Base-by-base conservation (phyloP, 2,329 filamentous ascomycete genomes). In the Penicillium frequentans region DNA sequence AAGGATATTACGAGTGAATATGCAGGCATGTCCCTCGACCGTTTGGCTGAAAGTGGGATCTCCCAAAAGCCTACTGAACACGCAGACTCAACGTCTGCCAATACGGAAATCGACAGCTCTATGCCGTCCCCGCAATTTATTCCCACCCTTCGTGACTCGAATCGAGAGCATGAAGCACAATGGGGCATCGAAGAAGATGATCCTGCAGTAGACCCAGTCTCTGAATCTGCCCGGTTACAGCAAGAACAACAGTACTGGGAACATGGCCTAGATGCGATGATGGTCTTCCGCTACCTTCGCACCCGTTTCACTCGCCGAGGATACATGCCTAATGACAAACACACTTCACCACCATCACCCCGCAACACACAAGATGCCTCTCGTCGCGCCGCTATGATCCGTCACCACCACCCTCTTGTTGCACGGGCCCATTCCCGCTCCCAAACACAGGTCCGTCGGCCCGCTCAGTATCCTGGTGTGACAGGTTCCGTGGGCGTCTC, bases 351-450 rank as follows among this genome's bases (percentile, higher is more conserved):
- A 8, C 44, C 59, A 9, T 48, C 64, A 6, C 61, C 70, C 0
- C 78, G 72, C 74, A 77, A 14, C 68, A 74, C 75, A 62, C 84
- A 88, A 68, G 89, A 91, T 62, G 80, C 84, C 10, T 86, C 89
- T 1, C 89, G 89, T 53, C 88, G 93, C 61, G 90, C 89, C 6
- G 92, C 91, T 14, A 85, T 93, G 47, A 92, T 97, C 52, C 85
- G 91, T 35, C 90, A 93, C 68, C 89, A 96, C 70, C 93, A 97
- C 71, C 93, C 93, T 3, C 85, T 97, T 49, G 87, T 96, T 29
- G 87, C 86, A 24, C 82, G 86, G 48, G 80, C 74, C 42, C 70
- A 76, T 47, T 74, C 70, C 37, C 70, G 70, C 29, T 68, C 72
- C 58, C 75, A 76, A 76, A 77, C 83, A 55, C 82, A 84, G 59